These are phyloP conservation scores for Dioszegia hungarica DNA, from an alignment of 768 basidiomycete species.

Conservation along the genomic window DNA sequence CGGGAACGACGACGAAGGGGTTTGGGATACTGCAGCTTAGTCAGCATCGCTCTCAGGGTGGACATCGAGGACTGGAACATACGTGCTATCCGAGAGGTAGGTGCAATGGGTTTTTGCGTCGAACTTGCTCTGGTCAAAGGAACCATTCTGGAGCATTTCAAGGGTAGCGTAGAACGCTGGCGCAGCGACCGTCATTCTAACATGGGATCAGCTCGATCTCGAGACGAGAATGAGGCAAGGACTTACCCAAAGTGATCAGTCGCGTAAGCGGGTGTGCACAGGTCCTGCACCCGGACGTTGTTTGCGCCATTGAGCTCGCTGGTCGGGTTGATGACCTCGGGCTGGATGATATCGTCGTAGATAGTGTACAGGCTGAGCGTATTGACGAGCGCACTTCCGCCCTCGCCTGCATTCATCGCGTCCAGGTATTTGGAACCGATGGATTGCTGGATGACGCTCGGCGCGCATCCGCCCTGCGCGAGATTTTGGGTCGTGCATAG, in stretches of 20 bases:
- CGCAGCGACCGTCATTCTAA: slow-evolving; percentile 28
- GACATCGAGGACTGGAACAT: neutral
- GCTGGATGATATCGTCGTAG: slow-evolving; percentile 39
- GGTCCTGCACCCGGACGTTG: slow-evolving; percentile 9
- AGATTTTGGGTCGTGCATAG: slow-evolving; percentile 15
- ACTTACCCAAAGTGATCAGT: slow-evolving; percentile 10
- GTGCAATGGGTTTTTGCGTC: slow-evolving; percentile 7
- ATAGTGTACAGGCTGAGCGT: slow-evolving; percentile 33
- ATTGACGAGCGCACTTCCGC: slow-evolving; percentile 30
- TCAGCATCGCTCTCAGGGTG: neutral
- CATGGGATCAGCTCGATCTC: neutral
- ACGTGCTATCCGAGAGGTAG: slow-evolving; percentile 17
- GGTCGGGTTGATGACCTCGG: slow-evolving; percentile 26
- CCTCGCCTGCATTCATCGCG: slow-evolving; percentile 25
- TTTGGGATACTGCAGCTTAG: neutral
- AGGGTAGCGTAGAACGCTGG: slow-evolving; percentile 33
- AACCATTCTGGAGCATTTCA: slow-evolving; percentile 28
- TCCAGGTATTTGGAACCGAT: slow-evolving; percentile 30
- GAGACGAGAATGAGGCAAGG: too few relatives aligned
- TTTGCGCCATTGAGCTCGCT: slow-evolving; percentile 21
- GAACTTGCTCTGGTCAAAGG: slow-evolving; percentile 11
- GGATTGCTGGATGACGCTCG: slow-evolving; percentile 36
- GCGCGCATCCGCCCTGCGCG: slow-evolving; percentile 26
- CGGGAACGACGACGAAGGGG: slow-evolving; percentile 15
- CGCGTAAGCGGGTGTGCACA: neutral